Conservation (phyloP, 1,284 basidiomycete species). For the Ustilago tritici region DNA sequence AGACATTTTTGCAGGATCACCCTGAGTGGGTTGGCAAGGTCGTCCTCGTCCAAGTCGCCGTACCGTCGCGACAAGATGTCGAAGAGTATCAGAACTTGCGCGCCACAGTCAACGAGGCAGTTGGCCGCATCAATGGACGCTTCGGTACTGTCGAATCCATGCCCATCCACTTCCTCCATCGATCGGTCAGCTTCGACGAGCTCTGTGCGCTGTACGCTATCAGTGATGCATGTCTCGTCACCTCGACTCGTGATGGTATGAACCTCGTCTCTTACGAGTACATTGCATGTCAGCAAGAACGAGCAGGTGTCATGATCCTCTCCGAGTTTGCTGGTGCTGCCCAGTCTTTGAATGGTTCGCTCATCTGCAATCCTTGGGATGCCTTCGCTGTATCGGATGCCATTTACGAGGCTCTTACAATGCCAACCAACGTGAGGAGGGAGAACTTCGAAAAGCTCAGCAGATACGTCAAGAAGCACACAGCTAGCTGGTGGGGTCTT, state of each 20-base stretch:
- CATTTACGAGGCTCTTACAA: conserved; percentile 92
- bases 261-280: conserved; percentile 99
- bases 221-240: conserved; percentile 95
- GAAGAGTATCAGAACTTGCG: conserved; percentile 99
- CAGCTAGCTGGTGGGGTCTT: conserved; percentile 67
- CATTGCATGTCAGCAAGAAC: conserved; percentile 90
- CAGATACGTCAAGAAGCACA: conserved; percentile 73
- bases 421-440: conserved; percentile 81
- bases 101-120: conserved; percentile 95
- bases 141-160: conserved; percentile 99
- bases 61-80: conserved; percentile 96
- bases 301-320: conserved; percentile 95
- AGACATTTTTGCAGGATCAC: conserved; percentile 94
- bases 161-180: conserved; percentile 94
- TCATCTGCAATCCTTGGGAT: conserved; percentile 71
- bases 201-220: conserved; percentile 95
- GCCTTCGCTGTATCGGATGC: conserved; percentile 92
- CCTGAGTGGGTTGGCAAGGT: conserved; percentile 99
- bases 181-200: conserved; percentile 91
- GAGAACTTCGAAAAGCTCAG: conserved; percentile 95
- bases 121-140: conserved; percentile 96
- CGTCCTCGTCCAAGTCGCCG: conserved; percentile 94
- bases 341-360: conserved; percentile 73
- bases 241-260: conserved; percentile 96
- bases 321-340: conserved; percentile 99